These are phyloP conservation scores for Endocalyx cinctus DNA, from an alignment of 2,329 filamentous ascomycete species.

Conservation along the genomic window DNA sequence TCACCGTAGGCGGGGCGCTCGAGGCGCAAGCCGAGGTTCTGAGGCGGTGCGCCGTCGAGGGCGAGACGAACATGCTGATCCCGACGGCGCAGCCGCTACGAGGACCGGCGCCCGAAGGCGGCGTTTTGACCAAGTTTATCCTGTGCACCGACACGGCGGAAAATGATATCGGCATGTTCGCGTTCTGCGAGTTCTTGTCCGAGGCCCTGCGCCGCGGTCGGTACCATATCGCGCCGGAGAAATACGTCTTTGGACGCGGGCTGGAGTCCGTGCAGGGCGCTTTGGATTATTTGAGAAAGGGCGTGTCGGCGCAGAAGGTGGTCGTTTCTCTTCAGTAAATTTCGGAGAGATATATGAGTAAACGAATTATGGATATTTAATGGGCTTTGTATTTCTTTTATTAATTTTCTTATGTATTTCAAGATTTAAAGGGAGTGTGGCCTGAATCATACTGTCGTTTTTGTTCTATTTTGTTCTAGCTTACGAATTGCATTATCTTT, in stretches of 20 bases:
- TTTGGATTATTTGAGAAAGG: conserved; percentile 16
- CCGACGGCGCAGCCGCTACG: conserved; percentile 11
- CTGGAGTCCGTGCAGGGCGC: conserved; percentile 25
- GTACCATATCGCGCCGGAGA: conserved; percentile 20
- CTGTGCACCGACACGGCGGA: conserved; percentile 15
- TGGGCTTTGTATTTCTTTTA: no score
- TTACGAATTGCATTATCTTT: no score
- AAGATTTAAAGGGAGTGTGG: no score
- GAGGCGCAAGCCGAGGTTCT: conserved; percentile 14
- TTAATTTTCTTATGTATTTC: no score
- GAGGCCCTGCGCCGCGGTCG: conserved; percentile 18
- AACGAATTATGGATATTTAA: no score
- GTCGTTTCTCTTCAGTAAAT: not conserved
- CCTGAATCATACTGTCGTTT: no score
- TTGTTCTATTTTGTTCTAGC: no score
- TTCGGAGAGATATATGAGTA: not conserved
- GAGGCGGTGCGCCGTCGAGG: no score
- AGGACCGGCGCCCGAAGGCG: conserved; percentile 4
- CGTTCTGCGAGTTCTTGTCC: conserved; percentile 22
- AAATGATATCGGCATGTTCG: conserved; percentile 16
- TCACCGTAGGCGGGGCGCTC: conserved; percentile 12
- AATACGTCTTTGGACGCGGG: conserved; percentile 23
- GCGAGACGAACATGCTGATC: conserved; percentile 13
- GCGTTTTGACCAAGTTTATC: conserved; percentile 15
- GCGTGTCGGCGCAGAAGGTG: not conserved